A percentile compares a stretch with the other conserved stretches of the same genome.
phyloP scores from a whole-genome alignment of 495 filamentous ascomycete species.

The Amniculicola lignicola region DNA sequence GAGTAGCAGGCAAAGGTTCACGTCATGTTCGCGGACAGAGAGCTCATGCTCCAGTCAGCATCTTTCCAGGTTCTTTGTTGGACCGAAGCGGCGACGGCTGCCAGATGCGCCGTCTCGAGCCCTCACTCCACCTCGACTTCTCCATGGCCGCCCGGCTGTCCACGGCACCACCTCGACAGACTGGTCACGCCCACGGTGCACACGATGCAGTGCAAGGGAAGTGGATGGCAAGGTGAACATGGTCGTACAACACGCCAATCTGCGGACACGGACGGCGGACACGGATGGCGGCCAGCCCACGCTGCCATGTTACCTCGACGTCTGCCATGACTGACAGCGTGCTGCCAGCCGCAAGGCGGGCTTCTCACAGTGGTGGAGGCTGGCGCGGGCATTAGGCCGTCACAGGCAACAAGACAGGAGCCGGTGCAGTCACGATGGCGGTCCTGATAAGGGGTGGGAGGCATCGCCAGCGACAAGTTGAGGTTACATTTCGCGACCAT shows the following conservation, averaged over 20 bases:
- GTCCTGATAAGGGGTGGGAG: background rate
- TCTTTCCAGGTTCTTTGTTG: conserved; percentile 6
- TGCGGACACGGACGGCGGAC: background rate
- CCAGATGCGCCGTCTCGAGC: conserved; percentile 3
- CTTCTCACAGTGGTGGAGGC: background rate
- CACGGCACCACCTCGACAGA: too few relatives aligned
- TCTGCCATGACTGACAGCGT: conserved; percentile 5
- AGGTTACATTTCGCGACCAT: conserved; percentile 18
- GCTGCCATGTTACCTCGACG: conserved; percentile 25
- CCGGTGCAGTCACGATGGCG: conserved; percentile 9
- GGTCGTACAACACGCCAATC: conserved; percentile 31
- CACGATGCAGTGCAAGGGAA: conserved; percentile 22
- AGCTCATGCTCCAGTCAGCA: conserved; percentile 6
- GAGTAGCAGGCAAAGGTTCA: conserved; percentile 5
- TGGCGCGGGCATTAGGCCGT: background rate
- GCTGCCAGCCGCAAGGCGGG: background rate
- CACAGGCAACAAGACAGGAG: background rate
- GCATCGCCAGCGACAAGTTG: background rate
- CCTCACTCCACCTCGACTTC: too few relatives aligned
- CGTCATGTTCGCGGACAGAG: conserved; percentile 15
- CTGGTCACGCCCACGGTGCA: too few relatives aligned
- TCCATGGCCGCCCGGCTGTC: too few relatives aligned
- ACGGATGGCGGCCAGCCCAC: background rate
- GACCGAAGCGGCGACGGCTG: background rate
- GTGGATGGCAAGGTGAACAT: conserved; percentile 26